These are phyloP conservation scores for Phylloporus sp. DNA, from an alignment of 768 basidiomycete species.

Conservation along the genomic window DNA sequence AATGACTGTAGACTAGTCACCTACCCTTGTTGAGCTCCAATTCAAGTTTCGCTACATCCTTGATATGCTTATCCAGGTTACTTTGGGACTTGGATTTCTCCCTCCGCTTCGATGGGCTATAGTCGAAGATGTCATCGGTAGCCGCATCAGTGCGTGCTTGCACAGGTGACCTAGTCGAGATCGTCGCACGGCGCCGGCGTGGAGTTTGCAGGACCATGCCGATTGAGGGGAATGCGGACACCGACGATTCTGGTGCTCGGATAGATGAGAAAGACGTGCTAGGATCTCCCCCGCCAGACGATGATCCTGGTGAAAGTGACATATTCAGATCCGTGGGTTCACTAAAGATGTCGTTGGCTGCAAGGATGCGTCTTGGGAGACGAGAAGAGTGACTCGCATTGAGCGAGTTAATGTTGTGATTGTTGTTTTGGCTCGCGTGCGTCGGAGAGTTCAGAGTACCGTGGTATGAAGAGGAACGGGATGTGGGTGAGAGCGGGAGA, in stretches of 20 bases:
- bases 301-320: conserved; percentile 21
- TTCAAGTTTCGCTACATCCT: conserved; percentile 60
- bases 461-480: conserved; percentile 43
- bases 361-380: conserved; percentile 57
- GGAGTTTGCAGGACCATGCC: conserved; percentile 31
- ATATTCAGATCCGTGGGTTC: conserved; percentile 24
- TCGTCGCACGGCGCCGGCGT: conserved; percentile 54
- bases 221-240: conserved; percentile 17
- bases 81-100: conserved; percentile 67
- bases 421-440: conserved; percentile 4
- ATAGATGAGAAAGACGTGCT: conserved; percentile 24
- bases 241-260: conserved; percentile 17
- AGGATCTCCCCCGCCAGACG: conserved; percentile 8
- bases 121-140: conserved; percentile 33
- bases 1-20: conserved; percentile 18
- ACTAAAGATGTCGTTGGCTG: conserved; percentile 69
- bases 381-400: conserved; percentile 35
- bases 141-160: conserved; percentile 24
- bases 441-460: conserved; percentile 34
- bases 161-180: conserved; percentile 61
- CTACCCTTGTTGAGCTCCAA: conserved; percentile 62
- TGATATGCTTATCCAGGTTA: conserved; percentile 63
- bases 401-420: conserved; percentile 2
- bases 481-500: conserved; percentile 57
- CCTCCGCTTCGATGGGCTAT: conserved; percentile 59